Evolutionary conservation across 805 yeast genomes (phyloP).

Genomic region (Saturnispora besseyi): DNA sequence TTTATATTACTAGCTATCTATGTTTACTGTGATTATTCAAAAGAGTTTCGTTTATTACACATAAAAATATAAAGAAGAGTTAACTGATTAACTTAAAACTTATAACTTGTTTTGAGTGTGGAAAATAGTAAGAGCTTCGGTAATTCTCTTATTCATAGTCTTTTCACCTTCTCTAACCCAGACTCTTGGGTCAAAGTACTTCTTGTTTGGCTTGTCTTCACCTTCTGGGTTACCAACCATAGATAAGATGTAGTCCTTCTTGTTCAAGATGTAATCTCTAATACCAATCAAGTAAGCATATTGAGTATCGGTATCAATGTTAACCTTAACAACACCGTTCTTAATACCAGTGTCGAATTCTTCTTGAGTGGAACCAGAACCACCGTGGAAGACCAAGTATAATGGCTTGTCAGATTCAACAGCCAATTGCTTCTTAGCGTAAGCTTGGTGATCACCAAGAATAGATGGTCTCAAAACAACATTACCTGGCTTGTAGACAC

Average conservation of each 20-base stretch:
- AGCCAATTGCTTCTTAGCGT: conserved; percentile 62
- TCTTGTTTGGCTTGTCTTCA: conserved; percentile 98
- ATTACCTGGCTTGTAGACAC: conserved; percentile 99
- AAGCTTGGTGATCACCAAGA: conserved; percentile 91
- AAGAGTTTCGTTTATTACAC: neutral
- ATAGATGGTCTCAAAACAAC: conserved; percentile 87
- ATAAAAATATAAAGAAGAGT: neutral
- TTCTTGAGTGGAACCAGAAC: conserved; percentile 91
- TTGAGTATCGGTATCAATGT: conserved; percentile 98
- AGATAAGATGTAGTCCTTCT: conserved; percentile 86
- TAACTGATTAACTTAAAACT: neutral
- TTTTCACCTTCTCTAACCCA: conserved; percentile 99
- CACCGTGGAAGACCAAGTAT: conserved; percentile 99
- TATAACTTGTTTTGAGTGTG: conserved; percentile 58
- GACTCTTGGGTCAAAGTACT: conserved; percentile 99
- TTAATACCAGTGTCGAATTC: conserved; percentile 89
- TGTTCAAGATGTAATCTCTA: conserved; percentile 91
- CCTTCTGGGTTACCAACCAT: conserved; percentile 99
- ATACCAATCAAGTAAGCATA: conserved; percentile 95
- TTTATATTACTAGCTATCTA: too few relatives aligned
- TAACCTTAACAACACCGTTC: conserved; percentile 97
- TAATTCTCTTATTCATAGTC: conserved; percentile 85
- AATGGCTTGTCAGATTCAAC: conserved; percentile 55
- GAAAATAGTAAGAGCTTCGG: conserved; percentile 80
- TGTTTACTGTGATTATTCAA: neutral